Conservation (phyloP, 805 yeast genomes). For the Suhomyces pyralidae region DNA sequence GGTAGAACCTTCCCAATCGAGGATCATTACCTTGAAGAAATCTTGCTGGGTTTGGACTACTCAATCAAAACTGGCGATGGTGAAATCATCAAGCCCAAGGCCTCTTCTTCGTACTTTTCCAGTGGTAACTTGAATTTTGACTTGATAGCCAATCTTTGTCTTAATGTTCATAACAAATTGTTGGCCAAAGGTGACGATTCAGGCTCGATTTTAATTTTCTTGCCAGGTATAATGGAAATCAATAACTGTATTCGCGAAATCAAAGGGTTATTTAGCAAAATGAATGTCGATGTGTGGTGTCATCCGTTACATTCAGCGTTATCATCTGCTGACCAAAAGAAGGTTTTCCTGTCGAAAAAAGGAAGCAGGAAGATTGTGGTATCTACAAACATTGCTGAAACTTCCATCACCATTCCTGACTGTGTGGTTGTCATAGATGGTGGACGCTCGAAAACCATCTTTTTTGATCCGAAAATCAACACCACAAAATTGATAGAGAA, state of each 20-base stretch:
- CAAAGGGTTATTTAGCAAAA: constrained; percentile 12
- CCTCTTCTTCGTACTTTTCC: constrained; percentile 64
- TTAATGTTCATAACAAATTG: constrained; percentile 50
- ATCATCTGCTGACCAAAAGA: constrained; percentile 75
- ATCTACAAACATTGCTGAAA: constrained; percentile 93
- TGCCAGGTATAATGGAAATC: constrained; percentile 92
- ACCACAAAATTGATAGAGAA: constrained; percentile 70
- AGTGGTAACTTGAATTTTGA: constrained; percentile 73
- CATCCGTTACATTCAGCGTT: constrained; percentile 89
- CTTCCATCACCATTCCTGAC: constrained; percentile 94
- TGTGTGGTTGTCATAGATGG: constrained; percentile 88
- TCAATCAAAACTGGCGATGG: constrained; percentile 43
- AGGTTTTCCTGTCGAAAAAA: constrained; percentile 56
- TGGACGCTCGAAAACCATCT: constrained; percentile 78
- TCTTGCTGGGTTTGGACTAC: constrained; percentile 58
- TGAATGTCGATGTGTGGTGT: constrained; percentile 27
- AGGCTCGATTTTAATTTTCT: constrained; percentile 80
- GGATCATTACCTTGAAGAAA: constrained; percentile 69
- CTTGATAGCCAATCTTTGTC: constrained; percentile 56
- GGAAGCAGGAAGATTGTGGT: constrained; percentile 75
- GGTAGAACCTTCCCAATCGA: constrained; percentile 93
- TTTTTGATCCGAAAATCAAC: constrained; percentile 64
- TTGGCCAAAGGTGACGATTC: constrained; percentile 28
- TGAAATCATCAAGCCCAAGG: constrained; percentile 50
- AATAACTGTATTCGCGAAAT: constrained; percentile 54